Evolutionary conservation across 2,329 filamentous ascomycete species (phyloP).

Genomic region (Penicillium sp.): DNA sequence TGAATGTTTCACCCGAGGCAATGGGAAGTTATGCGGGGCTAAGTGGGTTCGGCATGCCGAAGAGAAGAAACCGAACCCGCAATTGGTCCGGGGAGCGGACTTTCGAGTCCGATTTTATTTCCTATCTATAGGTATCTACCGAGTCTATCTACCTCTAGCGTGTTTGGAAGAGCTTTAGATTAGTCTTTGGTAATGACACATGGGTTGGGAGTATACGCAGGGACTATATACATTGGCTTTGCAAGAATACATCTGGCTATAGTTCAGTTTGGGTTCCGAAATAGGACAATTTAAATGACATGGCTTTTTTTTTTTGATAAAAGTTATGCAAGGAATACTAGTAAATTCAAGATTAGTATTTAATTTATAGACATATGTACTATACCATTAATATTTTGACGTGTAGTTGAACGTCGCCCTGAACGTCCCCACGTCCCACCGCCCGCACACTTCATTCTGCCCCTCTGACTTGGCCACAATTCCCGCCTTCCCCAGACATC

Average conservation of each 20-base stretch:
- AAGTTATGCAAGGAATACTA: no score
- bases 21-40: slow-evolving; percentile 16
- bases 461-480: slow-evolving; percentile 20
- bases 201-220: background rate
- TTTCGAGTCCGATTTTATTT: background rate
- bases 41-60: slow-evolving; percentile 32
- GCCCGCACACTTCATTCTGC: slow-evolving; percentile 17
- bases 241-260: background rate
- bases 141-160: background rate
- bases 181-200: background rate
- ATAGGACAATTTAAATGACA: no score
- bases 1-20: slow-evolving; percentile 15
- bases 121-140: background rate
- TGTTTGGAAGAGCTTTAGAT: background rate
- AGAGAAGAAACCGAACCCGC: slow-evolving; percentile 25
- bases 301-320: no score
- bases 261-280: background rate
- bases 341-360: no score
- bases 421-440: slow-evolving; percentile 6
- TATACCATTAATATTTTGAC: background rate
- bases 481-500: slow-evolving; percentile 19
- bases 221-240: background rate
- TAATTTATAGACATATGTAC: background rate
- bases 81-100: slow-evolving; percentile 21
- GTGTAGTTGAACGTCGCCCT: background rate